A percentile compares a stretch with the other conserved stretches of the same genome.
Conservation (phyloP, 176 grass and related monocot genomes). For the Otatea glauca region DNA sequence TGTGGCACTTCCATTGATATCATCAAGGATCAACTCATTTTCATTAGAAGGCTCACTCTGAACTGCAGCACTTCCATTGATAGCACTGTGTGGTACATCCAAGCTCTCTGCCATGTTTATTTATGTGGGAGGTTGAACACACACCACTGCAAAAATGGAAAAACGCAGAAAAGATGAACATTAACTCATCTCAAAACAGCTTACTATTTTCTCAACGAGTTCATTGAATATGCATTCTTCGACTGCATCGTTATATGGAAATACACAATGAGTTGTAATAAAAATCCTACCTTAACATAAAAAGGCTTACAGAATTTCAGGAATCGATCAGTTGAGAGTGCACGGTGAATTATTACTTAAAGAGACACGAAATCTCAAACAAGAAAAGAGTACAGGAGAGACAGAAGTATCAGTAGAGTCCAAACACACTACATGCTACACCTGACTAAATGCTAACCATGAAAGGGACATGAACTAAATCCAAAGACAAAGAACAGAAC, state of each 20-base stretch:
- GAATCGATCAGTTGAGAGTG: not conserved
- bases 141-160: not conserved
- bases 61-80: conserved; percentile 16
- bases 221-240: conserved; percentile 9
- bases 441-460: conserved; percentile 22
- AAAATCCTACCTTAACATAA: not conserved
- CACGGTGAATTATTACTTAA: not conserved
- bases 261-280: not conserved
- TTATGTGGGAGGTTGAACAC: not conserved
- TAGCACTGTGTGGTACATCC: conserved; percentile 3
- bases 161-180: not conserved
- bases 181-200: not conserved
- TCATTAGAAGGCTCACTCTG: conserved; percentile 21
- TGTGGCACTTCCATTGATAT: conserved; percentile 17
- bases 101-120: conserved; percentile 41
- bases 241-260: not conserved
- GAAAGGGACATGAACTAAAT: conserved; percentile 14
- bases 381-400: not conserved
- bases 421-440: conserved; percentile 28
- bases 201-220: not conserved
- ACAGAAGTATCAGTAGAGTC: conserved; percentile 34
- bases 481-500: not conserved
- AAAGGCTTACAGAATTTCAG: not conserved
- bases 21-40: conserved; percentile 34
- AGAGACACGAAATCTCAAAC: not conserved